Base-by-base conservation (phyloP, 225 moss, liverwort and hornwort genomes). In the Polytrichum formosum region DNA sequence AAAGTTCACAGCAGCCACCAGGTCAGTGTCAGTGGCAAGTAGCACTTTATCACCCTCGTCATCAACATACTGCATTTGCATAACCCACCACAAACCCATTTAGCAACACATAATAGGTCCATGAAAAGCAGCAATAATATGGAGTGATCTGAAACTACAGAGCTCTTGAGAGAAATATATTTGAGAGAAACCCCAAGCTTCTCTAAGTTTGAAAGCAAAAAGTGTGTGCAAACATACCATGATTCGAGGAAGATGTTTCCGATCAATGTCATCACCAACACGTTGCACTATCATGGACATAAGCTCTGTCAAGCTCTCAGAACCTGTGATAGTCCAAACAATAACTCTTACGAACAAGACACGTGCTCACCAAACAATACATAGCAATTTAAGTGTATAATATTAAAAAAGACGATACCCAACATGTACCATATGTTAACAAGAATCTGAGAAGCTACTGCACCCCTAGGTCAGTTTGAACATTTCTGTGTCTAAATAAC, bases 11-110 rank as follows among this genome's bases (percentile, higher is more conserved):
- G 90, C 90, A n/a, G 90, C 87, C 25, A 82, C 73, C 25, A 90
- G 75, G 75, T 90, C 87, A 68, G 80, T 74, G 68, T 87, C 90
- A 65, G 82, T 90, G 55, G 82, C 84, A 64, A 90, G 70, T 17
- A 90, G 76, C 25, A 90, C 90, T 53, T 80, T 79, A 77, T 90
- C 90, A 31, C 90, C 90, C 76, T 90, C 90, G 54, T 90, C 90
- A 59, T 90, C 90, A 72, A 84, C 90, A 71, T 90, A 90, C 90
- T 90, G 82, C 72, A 70, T 26, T 8, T 9, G 18, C 63, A 30
- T 22, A n/a, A 66, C 19, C 37, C 53, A 66, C 7, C 21, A 35
- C 7, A 18, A 66, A 6, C 66, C 8, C 21, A n/a, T 37, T 18
- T 31, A 37, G 9, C 37, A 37, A 10, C 37, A 37, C 37, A 37